Percentiles rank a stretch among this genome's conserved stretches.
Evolutionary conservation across 129 eudicot species (phyloP).

Genomic region (Deinandra increscens): DNA sequence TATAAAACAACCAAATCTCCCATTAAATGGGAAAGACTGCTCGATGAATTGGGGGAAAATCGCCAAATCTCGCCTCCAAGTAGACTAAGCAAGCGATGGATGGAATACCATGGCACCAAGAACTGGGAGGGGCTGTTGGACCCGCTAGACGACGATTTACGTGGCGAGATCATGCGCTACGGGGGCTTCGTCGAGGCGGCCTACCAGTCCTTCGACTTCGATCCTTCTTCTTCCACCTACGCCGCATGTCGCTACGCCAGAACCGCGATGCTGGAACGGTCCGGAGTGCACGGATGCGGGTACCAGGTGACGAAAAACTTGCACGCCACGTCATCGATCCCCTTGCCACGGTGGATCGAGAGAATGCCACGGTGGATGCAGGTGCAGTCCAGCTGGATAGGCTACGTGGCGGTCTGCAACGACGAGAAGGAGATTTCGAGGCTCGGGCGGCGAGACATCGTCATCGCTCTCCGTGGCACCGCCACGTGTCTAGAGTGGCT

Average conservation of each 20-base stretch:
- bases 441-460: slow-evolving; percentile 79
- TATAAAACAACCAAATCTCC: slow-evolving; percentile 23
- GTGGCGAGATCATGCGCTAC: slow-evolving; percentile 66
- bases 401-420: slow-evolving; percentile 70
- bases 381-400: slow-evolving; percentile 75
- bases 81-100: slow-evolving; percentile 50
- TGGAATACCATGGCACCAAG: slow-evolving; percentile 64
- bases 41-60: slow-evolving; percentile 6
- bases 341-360: slow-evolving; percentile 62
- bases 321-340: slow-evolving; percentile 64
- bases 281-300: slow-evolving; percentile 54
- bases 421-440: slow-evolving; percentile 57
- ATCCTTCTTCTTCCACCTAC: slow-evolving; percentile 53
- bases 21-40: slow-evolving; percentile 34
- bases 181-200: slow-evolving; percentile 81
- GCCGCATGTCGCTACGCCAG: slow-evolving; percentile 44
- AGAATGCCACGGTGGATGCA: slow-evolving; percentile 55
- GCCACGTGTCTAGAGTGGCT: slow-evolving; percentile 82
- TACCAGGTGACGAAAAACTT: slow-evolving; percentile 60
- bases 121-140: slow-evolving; percentile 90
- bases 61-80: background rate
- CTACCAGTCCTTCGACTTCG: slow-evolving; percentile 55
- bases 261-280: slow-evolving; percentile 29
- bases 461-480: slow-evolving; percentile 75
- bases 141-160: slow-evolving; percentile 68